Conservation (phyloP, 139 green algal genomes). For the Micractinium conductrix region DNA sequence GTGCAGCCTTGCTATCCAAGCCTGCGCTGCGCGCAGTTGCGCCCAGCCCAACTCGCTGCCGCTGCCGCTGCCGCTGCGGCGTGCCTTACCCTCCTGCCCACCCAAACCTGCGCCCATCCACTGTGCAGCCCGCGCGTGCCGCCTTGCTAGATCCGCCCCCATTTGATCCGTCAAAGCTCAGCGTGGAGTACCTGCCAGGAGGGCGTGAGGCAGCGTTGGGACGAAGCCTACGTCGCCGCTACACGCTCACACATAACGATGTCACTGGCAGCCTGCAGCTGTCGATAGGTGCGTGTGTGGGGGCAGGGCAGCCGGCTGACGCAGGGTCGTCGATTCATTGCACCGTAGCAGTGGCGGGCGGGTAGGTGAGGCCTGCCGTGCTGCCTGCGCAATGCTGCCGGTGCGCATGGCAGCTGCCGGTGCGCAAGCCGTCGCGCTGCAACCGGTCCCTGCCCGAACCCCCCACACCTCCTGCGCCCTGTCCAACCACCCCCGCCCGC, state of each 20-base stretch:
- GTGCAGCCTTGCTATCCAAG: too few relatives aligned
- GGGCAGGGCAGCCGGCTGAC: neutral
- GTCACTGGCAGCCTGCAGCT: constrained; percentile 83
- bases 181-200: constrained; percentile 54
- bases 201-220: neutral
- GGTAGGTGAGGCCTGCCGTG: too few relatives aligned
- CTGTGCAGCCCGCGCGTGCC: constrained; percentile 11
- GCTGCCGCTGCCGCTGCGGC: too few relatives aligned
- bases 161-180: constrained; percentile 75
- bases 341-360: too few relatives aligned
- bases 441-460: neutral
- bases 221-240: constrained; percentile 60
- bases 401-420: too few relatives aligned
- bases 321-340: too few relatives aligned
- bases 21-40: neutral
- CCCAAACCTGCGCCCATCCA: neutral
- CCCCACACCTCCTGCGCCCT: neutral
- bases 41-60: neutral
- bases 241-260: constrained; percentile 96
- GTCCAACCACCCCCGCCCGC: neutral
- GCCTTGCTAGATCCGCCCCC: constrained; percentile 73
- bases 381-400: too few relatives aligned
- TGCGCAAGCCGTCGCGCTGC: too few relatives aligned
- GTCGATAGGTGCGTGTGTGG: constrained; percentile 55
- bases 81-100: neutral